These are phyloP conservation scores for Begonia peltatifolia DNA, from an alignment of 306 rosid genomes.

Conservation along the genomic window DNA sequence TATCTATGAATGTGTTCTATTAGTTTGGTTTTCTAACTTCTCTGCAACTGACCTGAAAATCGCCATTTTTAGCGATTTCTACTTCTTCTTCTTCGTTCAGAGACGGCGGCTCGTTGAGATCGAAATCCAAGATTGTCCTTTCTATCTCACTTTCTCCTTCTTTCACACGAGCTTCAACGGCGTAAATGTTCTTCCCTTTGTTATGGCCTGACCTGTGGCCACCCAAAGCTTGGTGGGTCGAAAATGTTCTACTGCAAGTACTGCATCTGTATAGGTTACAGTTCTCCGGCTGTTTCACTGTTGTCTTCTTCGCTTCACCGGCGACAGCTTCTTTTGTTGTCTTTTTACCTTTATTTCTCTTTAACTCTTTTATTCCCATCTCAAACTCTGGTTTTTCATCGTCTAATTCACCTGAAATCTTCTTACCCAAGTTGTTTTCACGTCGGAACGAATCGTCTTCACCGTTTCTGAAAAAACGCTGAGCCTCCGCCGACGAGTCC, in stretches of 20 bases:
- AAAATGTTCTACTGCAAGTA: slow-evolving; percentile 18
- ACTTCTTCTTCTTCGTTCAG: slow-evolving; percentile 16
- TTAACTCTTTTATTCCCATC: neutral
- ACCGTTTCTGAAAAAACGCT: too few species aligned
- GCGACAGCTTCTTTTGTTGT: neutral
- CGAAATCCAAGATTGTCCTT: slow-evolving; percentile 14
- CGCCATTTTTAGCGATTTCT: too few species aligned
- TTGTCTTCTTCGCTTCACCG: neutral
- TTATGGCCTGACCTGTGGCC: slow-evolving; percentile 29
- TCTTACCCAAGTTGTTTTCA: too few species aligned
- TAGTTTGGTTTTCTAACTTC: too few species aligned
- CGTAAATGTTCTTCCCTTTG: slow-evolving; percentile 8
- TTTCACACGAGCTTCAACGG: neutral
- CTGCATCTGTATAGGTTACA: slow-evolving; percentile 15
- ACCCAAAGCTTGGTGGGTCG: slow-evolving; percentile 31
- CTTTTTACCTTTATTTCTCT: neutral
- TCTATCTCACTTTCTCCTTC: neutral
- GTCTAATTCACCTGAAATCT: neutral
- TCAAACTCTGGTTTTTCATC: neutral
- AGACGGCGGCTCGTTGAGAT: slow-evolving; percentile 36
- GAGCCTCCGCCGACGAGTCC: too few species aligned
- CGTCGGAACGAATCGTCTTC: neutral
- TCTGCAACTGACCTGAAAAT: too few species aligned
- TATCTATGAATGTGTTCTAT: too few species aligned
- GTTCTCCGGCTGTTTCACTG: neutral